Base-by-base conservation (phyloP, 306 rosid genomes). In the Vigna trinervia region DNA sequence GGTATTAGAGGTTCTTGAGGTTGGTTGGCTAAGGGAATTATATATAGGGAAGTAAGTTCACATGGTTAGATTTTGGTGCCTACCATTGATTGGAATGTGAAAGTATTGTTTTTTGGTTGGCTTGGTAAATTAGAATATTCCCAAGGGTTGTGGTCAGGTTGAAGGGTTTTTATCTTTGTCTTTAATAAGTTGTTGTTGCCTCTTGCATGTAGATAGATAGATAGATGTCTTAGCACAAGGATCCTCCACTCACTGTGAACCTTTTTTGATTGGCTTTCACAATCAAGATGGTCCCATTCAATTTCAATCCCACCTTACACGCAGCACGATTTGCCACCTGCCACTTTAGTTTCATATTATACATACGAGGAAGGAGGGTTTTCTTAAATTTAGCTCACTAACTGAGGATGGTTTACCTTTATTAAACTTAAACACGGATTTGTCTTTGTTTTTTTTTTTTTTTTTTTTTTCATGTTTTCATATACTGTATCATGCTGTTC, bases 191-290 rank as follows among this genome's bases (percentile, higher is more conserved):
- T 9, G 10, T 62, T 26, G 54, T 62, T 26, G 54, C n/a, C 23
- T 23, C 58, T 30, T 79, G 48, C 79, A 74, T 56, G 76, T 26
- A 26, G 28, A 26, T 80, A 74, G 60, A 78, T 80, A 69, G 61
- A 59, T 80, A 69, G 61, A 59, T 70, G 50, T 78, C 20, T n/a
- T 50, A 73, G 47, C 70, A 76, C 43, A 72, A 87, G 89, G 90
- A 85, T 85, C 32, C 80, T 88, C 93, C 89, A 93, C 92, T 83
- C 15, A 36, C 3, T 41, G 8, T 10, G 20, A 52, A 30, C 46
- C 56, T 64, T 78, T 75, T 67, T 43, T 60, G 80, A 87, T 86
- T 86, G 90, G 77, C 65, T 79, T 80, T 84, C 81, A 39, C 69
- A 80, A 85, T 59, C 88, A 69, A 76, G 41, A 70, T 81, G 87